Percentiles rank a stretch among this genome's conserved stretches.
Evolutionary conservation across 768 basidiomycete genomes (phyloP).

Genomic region (Crepidotus variabilis): DNA sequence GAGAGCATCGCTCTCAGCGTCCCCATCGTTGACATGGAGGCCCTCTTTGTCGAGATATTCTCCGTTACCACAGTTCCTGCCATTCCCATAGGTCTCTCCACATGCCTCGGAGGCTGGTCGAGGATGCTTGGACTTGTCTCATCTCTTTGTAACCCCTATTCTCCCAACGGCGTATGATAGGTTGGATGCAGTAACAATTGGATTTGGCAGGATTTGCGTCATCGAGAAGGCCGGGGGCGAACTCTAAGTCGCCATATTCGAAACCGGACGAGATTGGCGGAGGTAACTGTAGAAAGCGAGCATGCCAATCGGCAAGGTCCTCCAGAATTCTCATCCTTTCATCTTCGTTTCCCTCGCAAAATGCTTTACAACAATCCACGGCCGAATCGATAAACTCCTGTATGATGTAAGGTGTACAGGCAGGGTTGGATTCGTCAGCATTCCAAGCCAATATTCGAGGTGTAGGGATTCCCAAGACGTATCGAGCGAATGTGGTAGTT

Average conservation of each 20-base stretch:
- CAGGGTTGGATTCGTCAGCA: background rate
- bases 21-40: background rate
- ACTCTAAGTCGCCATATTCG: background rate
- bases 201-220: background rate
- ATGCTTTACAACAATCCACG: background rate
- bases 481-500: background rate
- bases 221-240: background rate
- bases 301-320: background rate
- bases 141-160: background rate
- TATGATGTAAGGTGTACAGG: background rate
- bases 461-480: background rate
- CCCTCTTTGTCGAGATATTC: background rate
- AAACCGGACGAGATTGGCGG: background rate
- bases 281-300: background rate
- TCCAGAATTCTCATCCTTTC: background rate
- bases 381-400: background rate
- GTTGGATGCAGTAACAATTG: background rate
- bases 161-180: background rate
- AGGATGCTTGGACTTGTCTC: background rate
- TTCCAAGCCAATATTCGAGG: background rate
- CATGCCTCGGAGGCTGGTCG: background rate
- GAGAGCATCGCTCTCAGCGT: background rate
- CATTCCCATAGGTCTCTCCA: background rate
- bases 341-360: background rate
- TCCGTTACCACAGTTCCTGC: background rate